Evolutionary conservation across 73 alveolate species (phyloP), one percentile per base, ranked within the genome.

Genomic region (Paramecium caudatum): DNA sequence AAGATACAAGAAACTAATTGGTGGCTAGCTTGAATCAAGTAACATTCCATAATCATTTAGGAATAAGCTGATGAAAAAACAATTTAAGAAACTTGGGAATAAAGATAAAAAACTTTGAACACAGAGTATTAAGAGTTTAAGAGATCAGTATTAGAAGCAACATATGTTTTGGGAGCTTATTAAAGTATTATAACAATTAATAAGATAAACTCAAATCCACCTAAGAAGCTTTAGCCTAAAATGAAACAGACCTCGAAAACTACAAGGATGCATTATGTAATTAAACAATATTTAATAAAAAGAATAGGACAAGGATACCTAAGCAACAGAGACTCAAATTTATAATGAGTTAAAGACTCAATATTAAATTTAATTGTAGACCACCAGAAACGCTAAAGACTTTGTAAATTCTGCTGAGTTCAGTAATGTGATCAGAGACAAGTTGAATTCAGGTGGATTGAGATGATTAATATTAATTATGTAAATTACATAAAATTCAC

Each of bases 141-240:
- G 47, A 74, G 68, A 74, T 74, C 62, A 13, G 46, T 74, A 36
- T 68, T 74, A 12, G 88, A 74, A 74, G 88, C 88, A 5, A 41
- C 88, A 36, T 74, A 41, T 74, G 88, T 74, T 4, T 74, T 74
- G 32, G 65, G 47, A n/a, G 88, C 68, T 10, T 74, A 74, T 74
- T 17, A 34, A 74, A 41, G 68, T 74, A 74, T 74, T 1, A 6
- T 16, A 6, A 12, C 6, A 17, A 13, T 13, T 23, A n/a, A 30
- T 39, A 37, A 74, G 88, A 74, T 74, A 74, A 74, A 41, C 16
- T 74, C 27, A 37, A 74, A 39, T 39, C 69, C 0, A 74, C 47
- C 10, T 8, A 74, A 74, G 88, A 74, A 23, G 23, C 43, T 12
- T 74, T 74, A 43, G 65, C 41, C 6, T 74, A 36, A 43, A 74